Conservation (phyloP, 768 basidiomycete genomes). For the Tylopilus felleus region DNA sequence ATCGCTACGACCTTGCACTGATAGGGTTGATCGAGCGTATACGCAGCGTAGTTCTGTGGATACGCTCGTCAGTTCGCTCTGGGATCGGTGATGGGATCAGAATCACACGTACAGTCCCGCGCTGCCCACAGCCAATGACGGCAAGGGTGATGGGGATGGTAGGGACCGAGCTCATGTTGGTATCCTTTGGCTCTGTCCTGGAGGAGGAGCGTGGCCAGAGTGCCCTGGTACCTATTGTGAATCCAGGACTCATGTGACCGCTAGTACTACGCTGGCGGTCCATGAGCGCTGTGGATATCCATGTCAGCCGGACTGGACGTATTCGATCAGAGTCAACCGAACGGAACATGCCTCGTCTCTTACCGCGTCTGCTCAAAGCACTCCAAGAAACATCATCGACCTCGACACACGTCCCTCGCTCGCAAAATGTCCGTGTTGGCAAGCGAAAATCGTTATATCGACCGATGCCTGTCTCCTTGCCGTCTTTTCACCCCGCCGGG, state of each 20-base stretch:
- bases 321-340: neutral
- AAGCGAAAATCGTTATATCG: conserved; percentile 34
- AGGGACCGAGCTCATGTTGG: conserved; percentile 14
- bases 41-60: conserved; percentile 57
- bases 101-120: conserved; percentile 67
- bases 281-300: neutral
- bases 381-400: conserved; percentile 31
- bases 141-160: conserved; percentile 61
- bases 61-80: neutral
- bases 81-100: neutral
- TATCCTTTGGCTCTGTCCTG: conserved; percentile 20
- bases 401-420: conserved; percentile 11
- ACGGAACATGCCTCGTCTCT: conserved; percentile 61
- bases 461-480: conserved; percentile 32
- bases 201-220: conserved; percentile 33
- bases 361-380: conserved; percentile 57
- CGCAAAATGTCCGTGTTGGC: conserved; percentile 8
- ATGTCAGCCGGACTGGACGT: neutral
- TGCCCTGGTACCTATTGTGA: conserved; percentile 29
- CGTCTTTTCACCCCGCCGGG: conserved; percentile 44
- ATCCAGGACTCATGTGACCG: conserved; percentile 26
- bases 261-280: neutral
- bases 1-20: conserved; percentile 78
- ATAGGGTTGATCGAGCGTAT: conserved; percentile 57
- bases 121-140: conserved; percentile 79